phyloP scores from a whole-genome alignment of 306 rosid species.

The Sindora glabra region DNA sequence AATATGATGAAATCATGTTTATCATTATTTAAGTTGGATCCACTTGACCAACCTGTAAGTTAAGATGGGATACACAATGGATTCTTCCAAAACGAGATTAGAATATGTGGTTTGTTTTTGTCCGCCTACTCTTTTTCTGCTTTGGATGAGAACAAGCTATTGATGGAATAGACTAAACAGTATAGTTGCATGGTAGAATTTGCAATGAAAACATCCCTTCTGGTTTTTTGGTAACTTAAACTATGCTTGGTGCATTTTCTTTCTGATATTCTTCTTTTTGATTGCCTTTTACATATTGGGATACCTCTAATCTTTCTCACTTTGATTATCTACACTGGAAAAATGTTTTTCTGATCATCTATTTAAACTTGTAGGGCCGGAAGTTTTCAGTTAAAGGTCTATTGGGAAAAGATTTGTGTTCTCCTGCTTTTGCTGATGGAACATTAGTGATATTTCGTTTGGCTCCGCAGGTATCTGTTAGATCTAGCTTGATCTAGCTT shows the following conservation, averaged over 20 bases:
- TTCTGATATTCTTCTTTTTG: not conserved
- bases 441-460: constrained; percentile 85
- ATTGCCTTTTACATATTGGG: not conserved
- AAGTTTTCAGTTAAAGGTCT: constrained; percentile 93
- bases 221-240: constrained; percentile 2
- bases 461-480: constrained; percentile 94
- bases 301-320: too few species aligned
- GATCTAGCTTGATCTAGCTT: not conserved
- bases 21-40: not conserved
- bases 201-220: constrained; percentile 4
- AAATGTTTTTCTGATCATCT: constrained; percentile 1
- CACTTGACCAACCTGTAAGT: too few species aligned
- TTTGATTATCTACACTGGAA: not conserved
- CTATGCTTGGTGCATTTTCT: not conserved
- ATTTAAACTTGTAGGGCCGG: constrained; percentile 51
- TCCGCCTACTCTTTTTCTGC: not conserved
- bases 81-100: constrained; percentile 10
- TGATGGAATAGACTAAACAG: not conserved
- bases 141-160: constrained; percentile 5
- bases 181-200: constrained; percentile 1
- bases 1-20: not conserved
- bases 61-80: not conserved
- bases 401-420: constrained; percentile 58
- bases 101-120: not conserved
- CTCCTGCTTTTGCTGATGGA: constrained; percentile 66